A percentile compares a stretch with the other conserved stretches of the same genome.
Evolutionary conservation across 768 basidiomycete species (phyloP).

Genomic region (Tulasnella sp.): DNA sequence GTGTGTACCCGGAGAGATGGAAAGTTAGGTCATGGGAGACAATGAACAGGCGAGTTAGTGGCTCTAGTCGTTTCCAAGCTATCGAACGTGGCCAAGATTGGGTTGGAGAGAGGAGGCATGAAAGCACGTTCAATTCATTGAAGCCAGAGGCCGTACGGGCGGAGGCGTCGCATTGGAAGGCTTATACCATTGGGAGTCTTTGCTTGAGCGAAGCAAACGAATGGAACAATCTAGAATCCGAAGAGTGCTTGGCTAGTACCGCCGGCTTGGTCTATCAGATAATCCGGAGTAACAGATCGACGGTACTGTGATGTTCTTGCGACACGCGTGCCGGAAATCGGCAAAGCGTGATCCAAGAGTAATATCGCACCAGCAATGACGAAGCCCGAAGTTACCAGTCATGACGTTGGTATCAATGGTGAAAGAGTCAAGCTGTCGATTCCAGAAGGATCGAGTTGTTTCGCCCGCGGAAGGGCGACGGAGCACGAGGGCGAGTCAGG

Average conservation of each 20-base stretch:
- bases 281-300: not conserved
- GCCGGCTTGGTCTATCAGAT: not conserved
- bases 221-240: not conserved
- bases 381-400: not conserved
- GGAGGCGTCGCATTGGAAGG: not conserved
- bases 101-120: not conserved
- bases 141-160: not conserved
- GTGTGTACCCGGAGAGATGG: not conserved
- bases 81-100: not conserved
- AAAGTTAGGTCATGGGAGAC: not conserved
- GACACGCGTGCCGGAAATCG: not conserved
- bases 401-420: not conserved
- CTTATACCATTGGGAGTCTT: not conserved
- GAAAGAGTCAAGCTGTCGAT: not conserved
- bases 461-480: not conserved
- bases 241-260: not conserved
- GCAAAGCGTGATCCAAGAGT: not conserved
- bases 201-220: not conserved
- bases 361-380: not conserved
- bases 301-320: not conserved
- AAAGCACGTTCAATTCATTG: not conserved
- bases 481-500: not conserved
- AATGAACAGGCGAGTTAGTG: not conserved
- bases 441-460: not conserved
- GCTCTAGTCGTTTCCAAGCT: not conserved